phyloP scores from a whole-genome alignment of 2,329 filamentous ascomycete genomes.

The Ceratocystis huliohia region DNA sequence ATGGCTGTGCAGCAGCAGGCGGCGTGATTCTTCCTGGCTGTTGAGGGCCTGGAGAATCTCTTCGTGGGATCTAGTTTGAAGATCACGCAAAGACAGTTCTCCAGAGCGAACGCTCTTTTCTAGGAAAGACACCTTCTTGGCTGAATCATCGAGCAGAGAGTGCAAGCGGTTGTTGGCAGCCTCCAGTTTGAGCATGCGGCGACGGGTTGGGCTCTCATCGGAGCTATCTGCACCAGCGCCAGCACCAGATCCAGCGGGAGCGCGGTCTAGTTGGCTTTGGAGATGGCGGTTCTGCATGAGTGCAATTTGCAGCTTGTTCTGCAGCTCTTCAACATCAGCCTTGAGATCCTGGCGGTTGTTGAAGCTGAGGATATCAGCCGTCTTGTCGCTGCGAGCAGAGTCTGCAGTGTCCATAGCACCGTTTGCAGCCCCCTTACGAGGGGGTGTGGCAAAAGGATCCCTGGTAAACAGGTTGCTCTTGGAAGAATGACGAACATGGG shows the following conservation, averaged over 20 bases:
- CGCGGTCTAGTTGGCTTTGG: conserved; percentile 71
- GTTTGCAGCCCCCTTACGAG: conserved; percentile 49
- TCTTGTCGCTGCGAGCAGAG: conserved; percentile 73
- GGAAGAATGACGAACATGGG: conserved; percentile 47
- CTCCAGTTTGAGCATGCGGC: conserved; percentile 81
- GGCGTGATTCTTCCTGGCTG: conserved; percentile 79
- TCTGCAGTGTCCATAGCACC: conserved; percentile 41
- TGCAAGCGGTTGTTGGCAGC: conserved; percentile 83
- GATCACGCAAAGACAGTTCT: conserved; percentile 76
- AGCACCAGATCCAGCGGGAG: conserved; percentile 32
- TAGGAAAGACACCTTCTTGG: conserved; percentile 78
- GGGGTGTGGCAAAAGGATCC: conserved; percentile 27
- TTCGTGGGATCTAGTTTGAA: conserved; percentile 87
- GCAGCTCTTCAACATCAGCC: conserved; percentile 77
- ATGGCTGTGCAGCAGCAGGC: conserved; percentile 68
- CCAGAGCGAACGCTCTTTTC: conserved; percentile 79
- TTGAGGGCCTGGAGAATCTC: conserved; percentile 87
- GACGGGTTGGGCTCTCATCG: conserved; percentile 66
- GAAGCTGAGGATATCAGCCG: conserved; percentile 62
- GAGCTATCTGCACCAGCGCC: background rate
- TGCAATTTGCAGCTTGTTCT: conserved; percentile 84
- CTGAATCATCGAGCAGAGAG: conserved; percentile 86
- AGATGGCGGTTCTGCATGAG: conserved; percentile 94
- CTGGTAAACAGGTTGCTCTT: conserved; percentile 30
- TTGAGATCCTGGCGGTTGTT: conserved; percentile 86